Percentiles rank a stretch among this genome's conserved stretches.
phyloP scores from a whole-genome alignment of 441 rosid species.

The Euphorbia celastroides region DNA sequence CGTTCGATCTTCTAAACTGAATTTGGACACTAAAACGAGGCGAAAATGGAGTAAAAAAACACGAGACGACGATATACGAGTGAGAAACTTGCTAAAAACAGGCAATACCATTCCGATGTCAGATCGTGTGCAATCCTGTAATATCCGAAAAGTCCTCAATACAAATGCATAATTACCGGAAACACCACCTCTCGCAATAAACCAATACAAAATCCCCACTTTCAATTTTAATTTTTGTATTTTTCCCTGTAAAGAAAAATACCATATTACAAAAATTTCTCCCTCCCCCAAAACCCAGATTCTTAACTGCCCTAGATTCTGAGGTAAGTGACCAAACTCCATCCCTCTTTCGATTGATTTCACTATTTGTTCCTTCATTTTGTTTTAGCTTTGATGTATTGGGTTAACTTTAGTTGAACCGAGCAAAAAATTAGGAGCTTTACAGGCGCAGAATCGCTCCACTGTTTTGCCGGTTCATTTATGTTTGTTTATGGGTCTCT shows the following conservation, averaged over 20 bases:
- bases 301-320: constrained; percentile 2
- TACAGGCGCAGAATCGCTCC: not conserved
- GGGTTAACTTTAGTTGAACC: not conserved
- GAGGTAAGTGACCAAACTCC: constrained; percentile 8
- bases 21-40: too few species aligned
- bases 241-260: not conserved
- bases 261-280: not conserved
- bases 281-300: constrained; percentile 7
- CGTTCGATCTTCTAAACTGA: too few species aligned
- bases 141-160: not conserved
- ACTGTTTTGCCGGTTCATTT: not conserved
- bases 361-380: not conserved
- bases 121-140: not conserved
- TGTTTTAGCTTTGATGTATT: not conserved
- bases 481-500: not conserved
- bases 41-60: too few species aligned
- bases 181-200: not conserved
- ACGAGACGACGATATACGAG: too few species aligned
- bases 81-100: too few species aligned
- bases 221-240: not conserved
- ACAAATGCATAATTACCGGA: not conserved
- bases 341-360: not conserved
- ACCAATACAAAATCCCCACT: not conserved
- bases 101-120: not conserved
- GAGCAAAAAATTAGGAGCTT: constrained; percentile 9